phyloP scores from a whole-genome alignment of 2,329 filamentous ascomycete genomes.

The Alternaria solani region DNA sequence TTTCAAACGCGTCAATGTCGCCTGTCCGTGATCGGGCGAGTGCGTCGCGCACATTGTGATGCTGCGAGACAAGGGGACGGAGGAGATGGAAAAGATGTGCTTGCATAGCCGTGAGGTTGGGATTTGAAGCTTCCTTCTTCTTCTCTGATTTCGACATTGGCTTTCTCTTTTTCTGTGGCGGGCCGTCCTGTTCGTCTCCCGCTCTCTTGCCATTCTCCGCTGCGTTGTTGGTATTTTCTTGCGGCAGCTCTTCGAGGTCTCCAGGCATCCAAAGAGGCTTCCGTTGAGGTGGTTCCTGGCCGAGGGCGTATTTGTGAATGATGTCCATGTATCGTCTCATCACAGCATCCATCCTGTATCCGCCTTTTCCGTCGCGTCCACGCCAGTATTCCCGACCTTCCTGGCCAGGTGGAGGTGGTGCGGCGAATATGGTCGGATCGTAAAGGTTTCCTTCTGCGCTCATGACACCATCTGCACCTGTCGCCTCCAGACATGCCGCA shows the following conservation, averaged over 20 bases:
- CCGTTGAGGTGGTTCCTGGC: slow-evolving; percentile 69
- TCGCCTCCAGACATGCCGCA: slow-evolving; percentile 77
- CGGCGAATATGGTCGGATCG: slow-evolving; percentile 85
- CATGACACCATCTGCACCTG: slow-evolving; percentile 93
- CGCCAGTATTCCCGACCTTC: slow-evolving; percentile 85
- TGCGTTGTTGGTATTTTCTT: slow-evolving; percentile 22
- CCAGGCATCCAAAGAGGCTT: slow-evolving; percentile 76
- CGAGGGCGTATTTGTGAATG: slow-evolving; percentile 78
- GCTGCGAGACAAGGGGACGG: slow-evolving; percentile 77
- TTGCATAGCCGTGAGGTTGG: slow-evolving; percentile 83
- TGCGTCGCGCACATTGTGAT: slow-evolving; percentile 86
- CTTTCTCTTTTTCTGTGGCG: slow-evolving; percentile 49
- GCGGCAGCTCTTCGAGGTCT: slow-evolving; percentile 55
- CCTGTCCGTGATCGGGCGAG: slow-evolving; percentile 73
- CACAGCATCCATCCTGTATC: slow-evolving; percentile 88
- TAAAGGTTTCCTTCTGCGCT: slow-evolving; percentile 94
- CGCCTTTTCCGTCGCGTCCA: slow-evolving; percentile 77
- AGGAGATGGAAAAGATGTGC: slow-evolving; percentile 93
- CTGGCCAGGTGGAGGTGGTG: slow-evolving; percentile 67
- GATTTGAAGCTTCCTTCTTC: slow-evolving; percentile 59
- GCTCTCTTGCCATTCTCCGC: not conserved
- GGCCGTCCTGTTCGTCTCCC: slow-evolving; percentile 34
- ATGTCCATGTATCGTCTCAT: slow-evolving; percentile 91
- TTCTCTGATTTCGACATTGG: slow-evolving; percentile 54
- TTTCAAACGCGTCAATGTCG: slow-evolving; percentile 79